Evolutionary conservation across 1,139 yeast genomes (phyloP), one percentile per base, ranked within the genome.

Genomic region (Yamadazyma epiphylla): DNA sequence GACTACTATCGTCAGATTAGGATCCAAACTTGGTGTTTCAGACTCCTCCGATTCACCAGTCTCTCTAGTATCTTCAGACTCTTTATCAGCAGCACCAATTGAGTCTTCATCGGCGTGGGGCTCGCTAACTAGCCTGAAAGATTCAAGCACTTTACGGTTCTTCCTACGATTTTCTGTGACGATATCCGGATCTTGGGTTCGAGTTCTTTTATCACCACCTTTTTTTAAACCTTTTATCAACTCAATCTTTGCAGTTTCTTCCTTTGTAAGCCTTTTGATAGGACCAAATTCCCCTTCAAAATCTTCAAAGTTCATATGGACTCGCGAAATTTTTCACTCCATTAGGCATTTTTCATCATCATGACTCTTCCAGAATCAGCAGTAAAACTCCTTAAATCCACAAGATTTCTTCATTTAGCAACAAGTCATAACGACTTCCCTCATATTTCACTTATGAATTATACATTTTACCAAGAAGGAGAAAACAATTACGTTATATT

Each of bases 361-460:
- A 43, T 43, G 9, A 44, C 69, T 40, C 57, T 80, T 16, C 87
- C 89, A 9, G 70, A 66, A 4, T 64, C 73, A n/a, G 81, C 80
- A 10, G 53, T 68, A 25, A 59, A 60, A 8, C 57, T 81, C 22
- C 61, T 82, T 25, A 65, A 74, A 35, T 65, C 74, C 7, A 79
- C 84, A 12, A 69, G 80, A 38, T 80, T 79, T 53, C 74, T 88
- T 25, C 96, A 88, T 54, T 66, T 88, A 31, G 96, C 89, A 6
- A 88, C 96, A 2, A 74, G 84, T 36, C 59, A 69, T 29, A 61
- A 78, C 30, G 71, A 80, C 35, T 50, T 72, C 20, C 96, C 96
- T 5, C 94, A 88, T 44, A 94, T 87, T 3, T 74, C 91, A 9
- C 69, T 88, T 43, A 88, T 88, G 96, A 88, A 86, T 56, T 88